Percentiles rank a stretch among this genome's conserved stretches.
Evolutionary conservation across 345 rosid species (phyloP).

Genomic region (Camelina hispida): DNA sequence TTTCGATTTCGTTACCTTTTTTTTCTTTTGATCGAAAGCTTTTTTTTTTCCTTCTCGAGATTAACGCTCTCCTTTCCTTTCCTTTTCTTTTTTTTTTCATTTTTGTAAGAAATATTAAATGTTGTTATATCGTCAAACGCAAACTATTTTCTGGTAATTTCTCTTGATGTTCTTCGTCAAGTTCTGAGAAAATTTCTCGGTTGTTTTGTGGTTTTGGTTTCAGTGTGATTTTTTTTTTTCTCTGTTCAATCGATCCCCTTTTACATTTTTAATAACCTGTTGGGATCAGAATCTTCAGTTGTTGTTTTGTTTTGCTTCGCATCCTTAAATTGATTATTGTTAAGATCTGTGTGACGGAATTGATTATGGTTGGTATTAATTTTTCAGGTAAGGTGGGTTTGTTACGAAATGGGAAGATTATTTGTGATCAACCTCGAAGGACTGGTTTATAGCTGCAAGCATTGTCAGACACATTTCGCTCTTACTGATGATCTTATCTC

Average conservation of each 20-base stretch:
- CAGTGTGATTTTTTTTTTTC: background rate
- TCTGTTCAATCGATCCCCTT: background rate
- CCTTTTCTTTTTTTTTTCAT: background rate
- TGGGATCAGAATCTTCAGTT: slow-evolving; percentile 5
- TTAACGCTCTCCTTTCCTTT: background rate
- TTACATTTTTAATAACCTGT: background rate
- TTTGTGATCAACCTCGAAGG: slow-evolving; percentile 67
- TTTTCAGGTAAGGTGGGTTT: slow-evolving; percentile 36
- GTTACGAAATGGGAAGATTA: slow-evolving; percentile 66
- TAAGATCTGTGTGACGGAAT: slow-evolving; percentile 32
- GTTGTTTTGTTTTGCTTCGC: slow-evolving; percentile 1
- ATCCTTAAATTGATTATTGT: background rate
- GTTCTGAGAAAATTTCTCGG: slow-evolving; percentile 1
- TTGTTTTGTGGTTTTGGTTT: slow-evolving; percentile 9
- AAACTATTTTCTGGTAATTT: slow-evolving; percentile 23
- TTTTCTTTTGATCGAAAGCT: slow-evolving; percentile 20
- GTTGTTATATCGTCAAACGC: background rate
- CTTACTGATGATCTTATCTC: slow-evolving; percentile 59
- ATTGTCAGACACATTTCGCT: slow-evolving; percentile 75
- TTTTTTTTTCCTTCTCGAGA: slow-evolving; percentile 9
- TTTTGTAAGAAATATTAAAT: background rate
- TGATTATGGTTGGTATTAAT: background rate
- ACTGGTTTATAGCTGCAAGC: slow-evolving; percentile 66
- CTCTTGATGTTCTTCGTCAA: background rate
- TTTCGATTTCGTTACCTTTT: slow-evolving; percentile 15